phyloP scores from a whole-genome alignment of 106 monocot species.

The Dendrobium officinale region DNA sequence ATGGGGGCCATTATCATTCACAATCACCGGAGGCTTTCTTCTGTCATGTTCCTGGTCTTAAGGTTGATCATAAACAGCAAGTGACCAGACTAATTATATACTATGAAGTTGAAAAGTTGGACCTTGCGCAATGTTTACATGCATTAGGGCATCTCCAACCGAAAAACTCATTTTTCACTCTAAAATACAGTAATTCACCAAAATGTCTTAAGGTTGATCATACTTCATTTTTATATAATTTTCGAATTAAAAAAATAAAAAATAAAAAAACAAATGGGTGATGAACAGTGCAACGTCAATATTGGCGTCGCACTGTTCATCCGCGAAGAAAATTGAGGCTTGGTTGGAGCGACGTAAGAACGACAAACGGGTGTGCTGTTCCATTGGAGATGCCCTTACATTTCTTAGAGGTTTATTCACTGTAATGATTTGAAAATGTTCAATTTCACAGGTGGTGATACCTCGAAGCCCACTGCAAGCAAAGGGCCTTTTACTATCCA shows the following conservation, averaged over 20 bases:
- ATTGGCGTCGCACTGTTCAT: no score
- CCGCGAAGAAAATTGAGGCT: no score
- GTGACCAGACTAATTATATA: background rate
- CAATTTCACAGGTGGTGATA: constrained; percentile 72
- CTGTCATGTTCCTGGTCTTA: constrained; percentile 98
- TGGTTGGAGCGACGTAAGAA: no score
- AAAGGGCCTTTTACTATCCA: constrained; percentile 76
- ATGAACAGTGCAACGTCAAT: no score
- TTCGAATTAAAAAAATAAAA: no score
- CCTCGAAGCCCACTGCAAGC: constrained; percentile 91
- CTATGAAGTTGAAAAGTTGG: background rate
- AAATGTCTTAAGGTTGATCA: no score
- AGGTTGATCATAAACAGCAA: constrained; percentile 35
- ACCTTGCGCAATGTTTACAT: background rate
- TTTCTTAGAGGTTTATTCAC: background rate
- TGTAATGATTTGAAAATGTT: background rate
- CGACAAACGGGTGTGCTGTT: no score
- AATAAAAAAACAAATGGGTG: no score
- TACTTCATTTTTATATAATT: no score
- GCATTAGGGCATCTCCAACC: background rate
- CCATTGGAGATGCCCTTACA: background rate
- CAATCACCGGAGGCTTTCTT: constrained; percentile 98
- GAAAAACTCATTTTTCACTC: no score
- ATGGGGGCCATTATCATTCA: constrained; percentile 97
- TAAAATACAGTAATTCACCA: no score